Evolutionary conservation across 495 filamentous ascomycete species (phyloP), one percentile per base, ranked within the genome.

Genomic region (Rhypophila decipiens): DNA sequence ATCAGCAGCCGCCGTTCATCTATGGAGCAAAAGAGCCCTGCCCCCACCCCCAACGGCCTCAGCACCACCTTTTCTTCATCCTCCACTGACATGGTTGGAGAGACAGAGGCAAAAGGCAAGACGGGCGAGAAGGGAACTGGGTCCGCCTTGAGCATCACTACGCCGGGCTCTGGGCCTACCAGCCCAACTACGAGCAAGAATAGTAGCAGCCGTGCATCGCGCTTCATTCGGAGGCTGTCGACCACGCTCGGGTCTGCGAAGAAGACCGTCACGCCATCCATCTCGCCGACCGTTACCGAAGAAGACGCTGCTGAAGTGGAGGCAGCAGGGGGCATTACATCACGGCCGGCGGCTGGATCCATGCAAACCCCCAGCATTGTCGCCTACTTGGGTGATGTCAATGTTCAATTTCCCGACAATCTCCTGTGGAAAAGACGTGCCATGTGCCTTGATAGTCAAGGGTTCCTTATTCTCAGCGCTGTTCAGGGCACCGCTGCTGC

Each of bases 381-480:
- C 22, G 78, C 68, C 0, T 72, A 83, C 42, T 76, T 94, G 61
- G 90, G 90, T 33, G 89, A 95, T 57, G 82, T 95, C 42, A 95
- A 96, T 52, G 82, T 95, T 3, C 90, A 96, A 57, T 95, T 96
- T 58, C 90, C 90, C 1, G 90, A 94, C 61, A 90, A 84, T 37
- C 74, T 96, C 19, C 73, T 96, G 9, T 96, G 90, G 90, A 95
- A 95, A 66, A 84, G 88, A 41, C 80, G 90, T 42, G 83, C 80
- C 56, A 81, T 95, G 68, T 77, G 82, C 42, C 74, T 96, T 39
- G 86, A 94, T 60, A 76, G 75, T 48, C 72, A 83, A 39, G 90
- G 90, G 9, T 84, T 83, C 56, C 62, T 96, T 36, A 79, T 93
- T 49, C 71, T 93, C 46, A 82, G 77, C 11, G 72, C 82, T 19